Base-by-base conservation (phyloP, 2,329 filamentous ascomycete species). In the Phaeoacremonium minimum region DNA sequence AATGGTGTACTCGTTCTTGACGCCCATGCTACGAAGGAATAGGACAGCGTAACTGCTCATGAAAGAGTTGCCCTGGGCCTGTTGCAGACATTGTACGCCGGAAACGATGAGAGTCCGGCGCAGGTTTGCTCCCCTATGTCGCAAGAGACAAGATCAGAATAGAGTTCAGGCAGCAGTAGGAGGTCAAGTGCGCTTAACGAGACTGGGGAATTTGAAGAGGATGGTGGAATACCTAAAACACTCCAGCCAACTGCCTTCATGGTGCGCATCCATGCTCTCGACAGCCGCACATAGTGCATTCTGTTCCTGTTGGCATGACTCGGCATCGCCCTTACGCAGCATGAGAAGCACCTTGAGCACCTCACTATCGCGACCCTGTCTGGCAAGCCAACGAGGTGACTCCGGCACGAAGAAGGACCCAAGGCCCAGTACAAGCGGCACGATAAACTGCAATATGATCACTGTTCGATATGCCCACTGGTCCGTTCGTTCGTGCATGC, bases 351-450 rank as follows among this genome's bases (percentile, higher is more conserved):
- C 48, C 16, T 46, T 32, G n/a, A 56, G 40, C 6, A 56, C 58
- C 16, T 53, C 49, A 6, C 44, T 43, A 5, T 46, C 38, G 18
- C 53, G 42, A 15, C 56, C 58, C 45, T 53, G 57, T 19, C 56
- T 50, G 9, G 64, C 35, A 2, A 70, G 56, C 62, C 63, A 69
- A 18, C 66, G 61, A 6, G 71, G 71, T 6, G 71, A 73, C 44
- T 63, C 59, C 3, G 57, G 58, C 14, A 60, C 46, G 35, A 54
- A 52, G 11, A 45, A 46, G 39, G 36, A 30, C 3, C 57, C 58
- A 1, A 62, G 61, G 0, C 66, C 63, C 11, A 71, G 42, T 30
- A 56, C 61, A 16, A 68, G 61, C 0, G 69, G 45, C 14, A 44
- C 39, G 9, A 39, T 37, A 30, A 46, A 38, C 34, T 47, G 45